Base-by-base conservation (phyloP, 2,329 filamentous ascomycete genomes). In the Sarocladiaceae sp. region DNA sequence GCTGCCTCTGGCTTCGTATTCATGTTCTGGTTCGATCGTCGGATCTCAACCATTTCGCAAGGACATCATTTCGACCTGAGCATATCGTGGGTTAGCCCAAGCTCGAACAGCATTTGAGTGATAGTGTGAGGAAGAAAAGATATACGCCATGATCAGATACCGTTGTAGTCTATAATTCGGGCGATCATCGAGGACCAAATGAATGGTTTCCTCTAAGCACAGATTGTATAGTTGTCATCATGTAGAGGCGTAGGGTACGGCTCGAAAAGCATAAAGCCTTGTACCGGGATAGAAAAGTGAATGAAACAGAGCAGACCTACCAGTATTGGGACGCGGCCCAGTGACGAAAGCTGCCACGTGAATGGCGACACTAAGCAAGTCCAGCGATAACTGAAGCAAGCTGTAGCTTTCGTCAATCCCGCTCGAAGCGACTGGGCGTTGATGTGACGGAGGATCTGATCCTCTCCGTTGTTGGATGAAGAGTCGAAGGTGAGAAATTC, bases 141-240 rank as follows among this genome's bases (percentile, higher is more conserved):
- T 47, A 43, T 23, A 3, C 47, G 51, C 61, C 62, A 59, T 72
- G 27, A 77, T 93, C 87, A 93, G 87, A 93, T 93, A 93, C 87
- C 87, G 87, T 93, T 91, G 86, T 93, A 93, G 87, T 93, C 86
- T 85, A 84, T 82, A 79, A 65, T 64, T 59, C 70, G 70, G 74
- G 69, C 77, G 67, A 68, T 73, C 80, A 83, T 67, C 52, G 75
- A 78, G 76, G 70, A 60, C 70, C 66, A 70, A 73, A 64, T 73
- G 72, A 74, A 73, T 69, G 69, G 68, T 37, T 55, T 64, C 70
- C 73, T 76, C 75, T 82, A 72, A 68, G 77, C 72, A 70, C 73
- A 64, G 57, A 54, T 56, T 61, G 57, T 64, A 60, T 66, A 63
- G 65, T 66, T 76, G 73, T 83, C 80, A 83, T 84, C 80, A 83